Conservation (phyloP, 2,329 filamentous ascomycete genomes). For the Fusarium papillatum region DNA sequence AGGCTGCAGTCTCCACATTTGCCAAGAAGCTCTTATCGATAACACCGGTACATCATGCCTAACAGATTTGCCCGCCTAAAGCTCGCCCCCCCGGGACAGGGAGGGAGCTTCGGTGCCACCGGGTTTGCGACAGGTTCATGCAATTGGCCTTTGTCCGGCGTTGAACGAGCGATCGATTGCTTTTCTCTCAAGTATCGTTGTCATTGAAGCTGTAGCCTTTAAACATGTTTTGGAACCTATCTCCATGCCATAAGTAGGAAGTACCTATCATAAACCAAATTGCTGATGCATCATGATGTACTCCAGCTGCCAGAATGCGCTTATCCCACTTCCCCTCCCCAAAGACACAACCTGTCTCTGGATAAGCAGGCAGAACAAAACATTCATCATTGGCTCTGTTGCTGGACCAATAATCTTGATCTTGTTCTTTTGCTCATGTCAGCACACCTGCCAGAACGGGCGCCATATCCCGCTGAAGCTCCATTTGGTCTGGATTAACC, state of each 20-base stretch:
- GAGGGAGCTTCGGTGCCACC: conserved; percentile 16
- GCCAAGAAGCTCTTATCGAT: neutral
- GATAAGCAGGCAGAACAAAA: neutral
- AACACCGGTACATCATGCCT: neutral
- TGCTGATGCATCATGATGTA: conserved; percentile 3
- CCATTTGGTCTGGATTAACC: conserved; percentile 28
- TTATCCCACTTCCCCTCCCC: neutral
- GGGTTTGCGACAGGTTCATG: conserved; percentile 12
- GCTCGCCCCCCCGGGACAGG: conserved; percentile 2
- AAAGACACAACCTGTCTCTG: neutral
- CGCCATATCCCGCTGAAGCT: conserved; percentile 6
- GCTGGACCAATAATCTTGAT: neutral
- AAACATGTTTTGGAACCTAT: neutral
- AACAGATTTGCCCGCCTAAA: neutral
- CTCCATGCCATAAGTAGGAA: neutral
- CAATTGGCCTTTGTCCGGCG: conserved; percentile 27
- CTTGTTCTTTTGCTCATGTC: neutral
- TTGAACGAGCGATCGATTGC: neutral
- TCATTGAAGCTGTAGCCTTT: neutral
- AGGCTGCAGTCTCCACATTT: neutral
- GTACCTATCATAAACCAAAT: neutral
- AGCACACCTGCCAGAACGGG: neutral
- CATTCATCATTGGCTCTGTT: neutral
- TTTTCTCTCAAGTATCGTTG: neutral
- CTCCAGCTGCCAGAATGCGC: neutral